A percentile compares a stretch with the other conserved stretches of the same genome.
Conservation (phyloP, 208 protist genomes). For the Strigomonas culicis region DNA sequence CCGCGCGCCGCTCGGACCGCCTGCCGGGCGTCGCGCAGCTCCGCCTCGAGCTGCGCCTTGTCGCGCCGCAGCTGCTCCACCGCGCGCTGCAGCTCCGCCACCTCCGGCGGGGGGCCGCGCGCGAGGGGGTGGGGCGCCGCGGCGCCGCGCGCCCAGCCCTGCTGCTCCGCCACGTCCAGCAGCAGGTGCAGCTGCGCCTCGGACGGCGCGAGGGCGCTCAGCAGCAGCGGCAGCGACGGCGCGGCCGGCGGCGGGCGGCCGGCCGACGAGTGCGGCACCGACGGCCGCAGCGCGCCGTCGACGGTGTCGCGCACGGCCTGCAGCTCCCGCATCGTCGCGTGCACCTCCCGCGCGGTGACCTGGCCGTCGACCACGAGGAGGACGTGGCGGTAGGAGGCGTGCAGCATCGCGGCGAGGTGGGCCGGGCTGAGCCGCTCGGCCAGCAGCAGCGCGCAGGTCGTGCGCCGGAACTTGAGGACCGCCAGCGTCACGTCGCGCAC, state of each 20-base stretch:
- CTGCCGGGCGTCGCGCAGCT: neutral
- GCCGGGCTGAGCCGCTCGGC: constrained; percentile 25
- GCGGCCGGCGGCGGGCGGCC: neutral
- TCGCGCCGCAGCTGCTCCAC: constrained; percentile 8
- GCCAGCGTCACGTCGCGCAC: constrained; percentile 30
- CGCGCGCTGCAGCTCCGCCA: constrained; percentile 18
- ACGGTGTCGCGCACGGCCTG: constrained; percentile 26
- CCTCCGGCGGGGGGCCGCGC: constrained; percentile 14
- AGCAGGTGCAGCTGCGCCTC: constrained; percentile 12
- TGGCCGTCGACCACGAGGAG: constrained; percentile 33
- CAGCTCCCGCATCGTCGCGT: constrained; percentile 21
- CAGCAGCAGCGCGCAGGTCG: constrained; percentile 22
- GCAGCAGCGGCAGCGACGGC: constrained; percentile 9
- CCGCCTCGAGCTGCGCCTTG: neutral
- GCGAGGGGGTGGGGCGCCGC: neutral
- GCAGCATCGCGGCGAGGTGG: constrained; percentile 35
- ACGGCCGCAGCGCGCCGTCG: neutral
- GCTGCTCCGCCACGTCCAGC: constrained; percentile 10
- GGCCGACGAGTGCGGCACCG: neutral
- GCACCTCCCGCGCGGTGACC: constrained; percentile 25
- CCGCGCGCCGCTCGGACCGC: neutral
- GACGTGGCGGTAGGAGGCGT: constrained; percentile 24
- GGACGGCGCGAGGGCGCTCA: constrained; percentile 14
- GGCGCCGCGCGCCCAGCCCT: neutral
- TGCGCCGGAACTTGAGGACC: constrained; percentile 29